Conservation (phyloP, 257 asterid genomes). For the Solanum clarkiae region DNA sequence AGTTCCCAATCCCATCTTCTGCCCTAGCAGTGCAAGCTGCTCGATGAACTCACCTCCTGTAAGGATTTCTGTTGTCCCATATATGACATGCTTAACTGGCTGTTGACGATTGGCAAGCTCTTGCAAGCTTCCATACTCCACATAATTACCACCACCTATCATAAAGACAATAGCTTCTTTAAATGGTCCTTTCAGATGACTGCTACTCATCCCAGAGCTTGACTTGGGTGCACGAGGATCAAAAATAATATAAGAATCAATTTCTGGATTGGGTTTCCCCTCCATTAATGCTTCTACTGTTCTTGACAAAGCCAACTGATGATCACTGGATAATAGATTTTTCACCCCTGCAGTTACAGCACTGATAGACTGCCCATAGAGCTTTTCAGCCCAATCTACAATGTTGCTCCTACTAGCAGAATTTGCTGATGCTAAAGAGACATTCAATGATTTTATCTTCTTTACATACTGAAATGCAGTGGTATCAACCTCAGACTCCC, state of each 20-base stretch:
- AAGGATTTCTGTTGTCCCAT: constrained; percentile 90
- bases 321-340: constrained; percentile 76
- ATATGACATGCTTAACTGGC: constrained; percentile 63
- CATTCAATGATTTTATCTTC: constrained; percentile 80
- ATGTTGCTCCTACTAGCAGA: constrained; percentile 85
- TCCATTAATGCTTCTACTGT: constrained; percentile 95
- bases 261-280: constrained; percentile 86
- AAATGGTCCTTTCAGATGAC: constrained; percentile 83
- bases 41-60: constrained; percentile 88
- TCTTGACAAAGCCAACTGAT: constrained; percentile 76
- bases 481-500: constrained; percentile 79
- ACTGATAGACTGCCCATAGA: constrained; percentile 82
- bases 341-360: constrained; percentile 97
- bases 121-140: constrained; percentile 80
- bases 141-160: constrained; percentile 98
- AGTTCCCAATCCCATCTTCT: constrained; percentile 81
- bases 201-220: constrained; percentile 40
- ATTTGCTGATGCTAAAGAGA: constrained; percentile 74
- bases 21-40: constrained; percentile 66
- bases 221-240: constrained; percentile 96
- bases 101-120: constrained; percentile 67
- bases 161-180: constrained; percentile 94
- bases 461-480: constrained; percentile 93
- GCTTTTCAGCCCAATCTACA: constrained; percentile 95
- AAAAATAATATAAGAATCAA: constrained; percentile 61